Evolutionary conservation across 176 grass and related monocot species (phyloP).

Genomic region (Zea luxurians): DNA sequence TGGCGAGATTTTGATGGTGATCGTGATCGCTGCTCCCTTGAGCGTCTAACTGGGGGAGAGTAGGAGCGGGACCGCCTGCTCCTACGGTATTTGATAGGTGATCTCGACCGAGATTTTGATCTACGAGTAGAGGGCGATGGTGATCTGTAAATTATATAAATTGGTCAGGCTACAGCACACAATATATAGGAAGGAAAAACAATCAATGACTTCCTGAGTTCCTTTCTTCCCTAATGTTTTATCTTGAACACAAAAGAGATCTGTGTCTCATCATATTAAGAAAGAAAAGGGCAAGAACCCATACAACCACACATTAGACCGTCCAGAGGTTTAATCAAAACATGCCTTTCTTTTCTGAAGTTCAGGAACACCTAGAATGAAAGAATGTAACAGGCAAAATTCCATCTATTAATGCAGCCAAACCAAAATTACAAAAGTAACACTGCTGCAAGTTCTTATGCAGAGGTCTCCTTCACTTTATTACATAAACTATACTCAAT

Average conservation of each 20-base stretch:
- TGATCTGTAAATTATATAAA: constrained; percentile 64
- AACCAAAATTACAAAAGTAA: constrained; percentile 28
- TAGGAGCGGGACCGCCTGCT: constrained; percentile 72
- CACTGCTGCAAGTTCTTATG: neutral
- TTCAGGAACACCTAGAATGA: neutral
- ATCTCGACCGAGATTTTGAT: constrained; percentile 85
- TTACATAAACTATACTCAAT: neutral
- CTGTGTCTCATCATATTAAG: neutral
- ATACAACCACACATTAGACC: neutral
- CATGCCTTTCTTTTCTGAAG: neutral
- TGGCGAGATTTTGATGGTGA: constrained; percentile 68
- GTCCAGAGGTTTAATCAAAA: neutral
- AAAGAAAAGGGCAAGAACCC: neutral
- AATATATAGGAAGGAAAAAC: neutral
- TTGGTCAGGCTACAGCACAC: constrained; percentile 15
- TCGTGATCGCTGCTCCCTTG: constrained; percentile 57
- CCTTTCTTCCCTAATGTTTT: neutral
- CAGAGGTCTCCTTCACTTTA: neutral
- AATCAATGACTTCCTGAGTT: neutral
- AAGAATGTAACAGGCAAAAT: neutral
- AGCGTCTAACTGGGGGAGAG: constrained; percentile 63
- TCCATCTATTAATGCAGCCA: neutral
- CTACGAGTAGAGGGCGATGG: constrained; percentile 50
- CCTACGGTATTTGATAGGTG: constrained; percentile 83
- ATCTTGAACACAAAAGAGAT: neutral